These are phyloP conservation scores for Fusarium acutatum DNA, from an alignment of 2,329 filamentous ascomycete genomes.

Conservation along the genomic window DNA sequence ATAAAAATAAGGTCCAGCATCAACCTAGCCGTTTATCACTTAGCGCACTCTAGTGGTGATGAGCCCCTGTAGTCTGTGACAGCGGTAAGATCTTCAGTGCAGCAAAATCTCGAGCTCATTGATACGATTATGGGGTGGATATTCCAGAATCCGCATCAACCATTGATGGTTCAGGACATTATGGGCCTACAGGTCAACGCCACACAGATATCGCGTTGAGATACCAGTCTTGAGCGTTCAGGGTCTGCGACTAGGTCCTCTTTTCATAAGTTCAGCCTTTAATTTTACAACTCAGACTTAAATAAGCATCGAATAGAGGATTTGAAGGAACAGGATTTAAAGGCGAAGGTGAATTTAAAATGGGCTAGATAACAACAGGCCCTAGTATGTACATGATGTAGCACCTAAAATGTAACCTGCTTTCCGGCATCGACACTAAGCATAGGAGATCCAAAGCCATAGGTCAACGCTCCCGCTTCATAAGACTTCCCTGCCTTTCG, in stretches of 20 bases:
- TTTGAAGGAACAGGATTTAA: fast-evolving
- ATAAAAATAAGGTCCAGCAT: not conserved
- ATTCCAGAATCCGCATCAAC: not conserved
- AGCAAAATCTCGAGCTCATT: not conserved
- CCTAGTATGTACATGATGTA: not conserved
- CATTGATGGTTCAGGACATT: not conserved
- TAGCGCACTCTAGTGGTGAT: not conserved
- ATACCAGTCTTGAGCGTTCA: fast-evolving
- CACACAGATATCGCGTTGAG: fast-evolving
- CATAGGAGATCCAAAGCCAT: not conserved
- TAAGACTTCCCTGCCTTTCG: not conserved
- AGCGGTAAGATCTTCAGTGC: not conserved
- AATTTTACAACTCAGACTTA: fast-evolving
- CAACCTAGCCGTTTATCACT: not conserved
- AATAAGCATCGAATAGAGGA: not conserved
- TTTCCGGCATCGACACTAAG: not conserved
- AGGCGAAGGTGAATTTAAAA: not conserved
- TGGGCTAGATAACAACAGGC: not conserved
- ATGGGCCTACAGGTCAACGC: fast-evolving
- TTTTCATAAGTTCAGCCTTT: not conserved
- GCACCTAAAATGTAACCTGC: not conserved
- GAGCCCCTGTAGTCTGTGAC: not conserved
- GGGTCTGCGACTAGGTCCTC: fast-evolving
- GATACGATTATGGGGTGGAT: fast-evolving
- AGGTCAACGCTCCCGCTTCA: not conserved